These are phyloP conservation scores for Pyricularia pennisetigena DNA, from an alignment of 2,329 filamentous ascomycete species.

Conservation along the genomic window DNA sequence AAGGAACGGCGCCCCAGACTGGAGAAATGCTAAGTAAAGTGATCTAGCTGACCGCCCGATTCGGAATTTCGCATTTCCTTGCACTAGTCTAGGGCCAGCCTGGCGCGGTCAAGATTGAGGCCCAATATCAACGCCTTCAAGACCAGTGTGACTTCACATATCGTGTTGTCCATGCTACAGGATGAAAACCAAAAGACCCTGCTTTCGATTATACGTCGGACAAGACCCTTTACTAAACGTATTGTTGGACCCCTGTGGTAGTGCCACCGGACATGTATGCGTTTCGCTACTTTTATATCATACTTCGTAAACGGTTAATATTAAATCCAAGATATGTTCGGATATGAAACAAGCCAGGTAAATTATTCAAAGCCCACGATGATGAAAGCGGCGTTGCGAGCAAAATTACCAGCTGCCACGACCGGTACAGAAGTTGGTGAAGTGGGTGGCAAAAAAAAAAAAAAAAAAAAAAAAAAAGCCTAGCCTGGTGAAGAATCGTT, in stretches of 20 bases:
- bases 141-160: not conserved
- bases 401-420: too few relatives aligned
- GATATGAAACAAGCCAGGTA: too few relatives aligned
- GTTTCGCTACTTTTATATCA: not conserved
- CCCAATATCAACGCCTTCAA: not conserved
- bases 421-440: too few relatives aligned
- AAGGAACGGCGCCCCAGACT: not conserved
- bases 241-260: not conserved
- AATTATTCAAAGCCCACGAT: too few relatives aligned
- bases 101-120: not conserved
- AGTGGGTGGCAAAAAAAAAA: too few relatives aligned
- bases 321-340: too few relatives aligned
- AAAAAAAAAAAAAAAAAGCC: too few relatives aligned
- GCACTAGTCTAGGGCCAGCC: not conserved
- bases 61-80: not conserved
- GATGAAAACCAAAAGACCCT: not conserved
- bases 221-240: not conserved
- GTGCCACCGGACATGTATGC: not conserved
- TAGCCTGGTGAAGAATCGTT: too few relatives aligned
- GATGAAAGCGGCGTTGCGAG: too few relatives aligned
- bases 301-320: too few relatives aligned
- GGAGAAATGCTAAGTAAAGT: not conserved
- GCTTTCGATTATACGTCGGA: not conserved
- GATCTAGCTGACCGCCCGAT: not conserved
- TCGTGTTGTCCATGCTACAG: not conserved